These are phyloP conservation scores for Emiliania huxleyi DNA, from an alignment of 78 protist genomes.

Conservation along the genomic window DNA sequence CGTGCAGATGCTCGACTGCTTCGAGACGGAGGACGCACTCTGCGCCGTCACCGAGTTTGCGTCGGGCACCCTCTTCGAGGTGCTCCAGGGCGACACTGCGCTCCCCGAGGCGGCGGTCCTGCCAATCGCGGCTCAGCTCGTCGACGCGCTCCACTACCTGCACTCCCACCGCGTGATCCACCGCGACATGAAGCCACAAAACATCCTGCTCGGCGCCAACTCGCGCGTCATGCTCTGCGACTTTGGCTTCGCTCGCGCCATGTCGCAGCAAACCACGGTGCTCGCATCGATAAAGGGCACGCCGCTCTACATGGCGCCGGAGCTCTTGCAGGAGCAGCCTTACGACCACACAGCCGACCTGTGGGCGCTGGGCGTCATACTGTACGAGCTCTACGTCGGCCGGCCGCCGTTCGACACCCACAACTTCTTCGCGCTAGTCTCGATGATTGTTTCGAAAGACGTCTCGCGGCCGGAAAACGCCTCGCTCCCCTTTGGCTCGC, in stretches of 20 bases:
- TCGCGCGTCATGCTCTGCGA: constrained; percentile 79
- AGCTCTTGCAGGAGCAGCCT: constrained; percentile 80
- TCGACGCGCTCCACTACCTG: constrained; percentile 75
- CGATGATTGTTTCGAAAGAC: constrained; percentile 62
- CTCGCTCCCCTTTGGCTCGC: constrained; percentile 19
- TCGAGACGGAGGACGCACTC: constrained; percentile 75
- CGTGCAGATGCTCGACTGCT: constrained; percentile 70
- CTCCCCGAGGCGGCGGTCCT: constrained; percentile 75
- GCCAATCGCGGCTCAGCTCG: constrained; percentile 73
- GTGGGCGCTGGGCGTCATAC: constrained; percentile 90
- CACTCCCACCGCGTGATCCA: constrained; percentile 84
- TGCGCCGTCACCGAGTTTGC: constrained; percentile 76
- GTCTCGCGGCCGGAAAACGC: constrained; percentile 59
- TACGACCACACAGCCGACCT: constrained; percentile 88
- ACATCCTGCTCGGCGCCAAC: constrained; percentile 75
- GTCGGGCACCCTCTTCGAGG: constrained; percentile 75
- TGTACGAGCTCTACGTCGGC: constrained; percentile 84
- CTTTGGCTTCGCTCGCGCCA: constrained; percentile 81
- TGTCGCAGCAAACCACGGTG: constrained; percentile 52
- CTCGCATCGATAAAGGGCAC: constrained; percentile 89
- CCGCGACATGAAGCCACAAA: constrained; percentile 91
- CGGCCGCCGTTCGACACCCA: constrained; percentile 87
- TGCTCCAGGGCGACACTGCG: constrained; percentile 69
- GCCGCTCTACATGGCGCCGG: constrained; percentile 93
- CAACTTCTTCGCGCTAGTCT: constrained; percentile 70